Conservation (phyloP, 345 rosid genomes). For the Pseudoturritis turrita region DNA sequence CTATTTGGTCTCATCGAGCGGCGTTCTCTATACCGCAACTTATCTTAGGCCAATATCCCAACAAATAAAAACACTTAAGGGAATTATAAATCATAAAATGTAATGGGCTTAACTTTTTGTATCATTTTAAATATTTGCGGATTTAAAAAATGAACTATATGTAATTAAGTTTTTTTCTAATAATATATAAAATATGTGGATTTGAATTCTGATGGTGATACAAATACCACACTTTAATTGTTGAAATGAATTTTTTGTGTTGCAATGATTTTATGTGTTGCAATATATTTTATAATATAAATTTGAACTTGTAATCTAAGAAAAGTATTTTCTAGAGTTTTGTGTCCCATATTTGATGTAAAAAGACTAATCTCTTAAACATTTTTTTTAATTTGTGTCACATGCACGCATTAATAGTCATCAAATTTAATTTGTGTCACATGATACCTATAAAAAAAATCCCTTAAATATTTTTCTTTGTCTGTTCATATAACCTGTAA, state of each 20-base stretch:
- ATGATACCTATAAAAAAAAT: neutral
- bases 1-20: slow-evolving; percentile 10
- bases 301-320: neutral
- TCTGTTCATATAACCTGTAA: neutral
- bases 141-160: too few relatives aligned
- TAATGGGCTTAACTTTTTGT: neutral
- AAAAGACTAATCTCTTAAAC: neutral
- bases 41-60: slow-evolving; percentile 10
- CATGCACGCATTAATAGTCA: neutral
- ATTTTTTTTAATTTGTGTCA: neutral
- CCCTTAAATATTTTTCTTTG: neutral
- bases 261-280: neutral
- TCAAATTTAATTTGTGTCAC: neutral
- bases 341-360: neutral
- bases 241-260: too few relatives aligned
- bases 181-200: too few relatives aligned
- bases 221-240: too few relatives aligned
- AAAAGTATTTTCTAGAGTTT: neutral
- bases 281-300: too few relatives aligned
- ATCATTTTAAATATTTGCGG: too few relatives aligned
- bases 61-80: neutral
- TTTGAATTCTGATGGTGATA: too few relatives aligned
- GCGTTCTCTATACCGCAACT: slow-evolving; percentile 8
- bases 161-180: too few relatives aligned
- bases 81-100: neutral